Evolutionary conservation across 1,284 basidiomycete genomes (phyloP), one percentile per base, ranked within the genome.

Genomic region (Afroboletus lepidellus): DNA sequence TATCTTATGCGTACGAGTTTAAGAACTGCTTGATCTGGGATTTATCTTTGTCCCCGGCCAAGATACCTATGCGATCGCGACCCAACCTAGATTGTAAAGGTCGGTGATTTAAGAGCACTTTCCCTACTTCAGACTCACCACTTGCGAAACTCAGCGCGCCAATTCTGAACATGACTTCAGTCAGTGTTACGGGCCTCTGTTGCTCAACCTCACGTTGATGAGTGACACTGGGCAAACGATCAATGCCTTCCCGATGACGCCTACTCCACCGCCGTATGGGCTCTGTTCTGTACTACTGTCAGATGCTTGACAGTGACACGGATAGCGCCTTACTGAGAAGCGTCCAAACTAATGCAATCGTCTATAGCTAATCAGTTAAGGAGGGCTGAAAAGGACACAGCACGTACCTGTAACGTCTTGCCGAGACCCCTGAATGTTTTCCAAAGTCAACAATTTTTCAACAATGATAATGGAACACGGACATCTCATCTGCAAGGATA

Each of bases 401-500:
- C 30, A 39, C 62, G 42, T 54, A 79, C 87, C 75, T 91, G 88
- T n/a, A 92, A 72, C 0, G 94, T 97, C 74, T 98, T 98, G 16
- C 94, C 94, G 50, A 97, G 81, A 42, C 94, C 94, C 93, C 94
- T 95, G 56, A 9, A 46, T 39, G 32, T 41, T 29, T n/a, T 38
- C 41, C 38, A 57, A 48, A 56, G 43, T 54, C 41, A 59, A 55
- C 32, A 56, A n/a, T 20, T 41, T 46, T 21, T 27, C 27, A 29
- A 37, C 32, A 32, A 32, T 12, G 11, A 37, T 32, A 55, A 51
- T 16, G 34, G n/a, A 48, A 48, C 25, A 45, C 34, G 36, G 12
- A 90, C 92, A 97, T 96, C 64, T 99, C 96, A 70, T 99, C 97
- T 1, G 96, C 97, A 25, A 99, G 78, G 57, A 99, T 98, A 62